Evolutionary conservation across 371 early-diverging fungal genomes (phyloP).

Genomic region (Thermomucor indicae-seudaticae): DNA sequence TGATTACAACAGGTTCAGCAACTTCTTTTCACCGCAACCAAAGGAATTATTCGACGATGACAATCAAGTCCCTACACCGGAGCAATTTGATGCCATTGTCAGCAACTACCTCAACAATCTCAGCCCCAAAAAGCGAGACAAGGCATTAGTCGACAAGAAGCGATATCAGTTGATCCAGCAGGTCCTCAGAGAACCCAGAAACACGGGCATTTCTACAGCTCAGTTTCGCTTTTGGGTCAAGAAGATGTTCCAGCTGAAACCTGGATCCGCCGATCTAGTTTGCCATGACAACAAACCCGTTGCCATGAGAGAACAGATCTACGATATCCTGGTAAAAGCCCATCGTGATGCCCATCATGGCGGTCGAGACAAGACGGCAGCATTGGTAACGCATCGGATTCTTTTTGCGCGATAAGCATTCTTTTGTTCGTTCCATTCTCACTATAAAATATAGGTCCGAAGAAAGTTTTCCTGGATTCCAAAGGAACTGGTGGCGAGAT

Average conservation of each 20-base stretch:
- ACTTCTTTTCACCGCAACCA: too few species aligned
- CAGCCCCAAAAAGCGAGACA: slow-evolving; percentile 59
- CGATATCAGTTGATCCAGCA: slow-evolving; percentile 53
- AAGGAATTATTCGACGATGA: slow-evolving; percentile 16
- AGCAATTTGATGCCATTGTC: slow-evolving; percentile 38
- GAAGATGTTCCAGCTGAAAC: slow-evolving; percentile 56
- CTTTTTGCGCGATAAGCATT: background rate
- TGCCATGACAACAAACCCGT: slow-evolving; percentile 58
- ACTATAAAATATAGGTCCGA: slow-evolving; percentile 50
- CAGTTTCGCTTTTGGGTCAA: slow-evolving; percentile 67
- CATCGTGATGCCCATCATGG: slow-evolving; percentile 62
- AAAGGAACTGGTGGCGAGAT: slow-evolving; percentile 56
- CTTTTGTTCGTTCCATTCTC: background rate
- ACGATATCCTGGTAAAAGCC: slow-evolving; percentile 48
- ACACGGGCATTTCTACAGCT: slow-evolving; percentile 61
- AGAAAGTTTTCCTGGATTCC: slow-evolving; percentile 58
- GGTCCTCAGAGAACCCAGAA: slow-evolving; percentile 56
- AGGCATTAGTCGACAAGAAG: slow-evolving; percentile 49
- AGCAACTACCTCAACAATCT: slow-evolving; percentile 52
- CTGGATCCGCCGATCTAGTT: slow-evolving; percentile 33
- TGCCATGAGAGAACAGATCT: slow-evolving; percentile 57
- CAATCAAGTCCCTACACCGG: slow-evolving; percentile 31
- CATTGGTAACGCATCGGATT: slow-evolving; percentile 37
- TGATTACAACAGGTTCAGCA: too few species aligned
- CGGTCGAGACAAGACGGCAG: slow-evolving; percentile 62